A percentile compares a stretch with the other conserved stretches of the same genome.
Conservation (phyloP, 2,329 filamentous ascomycete genomes). For the Xylariales sp. region DNA sequence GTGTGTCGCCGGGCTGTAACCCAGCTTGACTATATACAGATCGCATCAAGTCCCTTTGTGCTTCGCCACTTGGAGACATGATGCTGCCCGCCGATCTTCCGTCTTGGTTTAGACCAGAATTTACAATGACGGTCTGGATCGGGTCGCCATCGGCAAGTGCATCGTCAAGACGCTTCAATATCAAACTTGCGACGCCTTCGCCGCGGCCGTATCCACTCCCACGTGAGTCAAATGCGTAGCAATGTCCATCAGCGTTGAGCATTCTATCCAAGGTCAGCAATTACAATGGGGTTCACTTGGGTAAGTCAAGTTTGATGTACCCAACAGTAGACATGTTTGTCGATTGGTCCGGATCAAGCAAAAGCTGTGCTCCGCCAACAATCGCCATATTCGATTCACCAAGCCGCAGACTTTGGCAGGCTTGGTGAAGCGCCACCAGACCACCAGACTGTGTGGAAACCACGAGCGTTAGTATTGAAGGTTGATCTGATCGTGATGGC, state of each 20-base stretch:
- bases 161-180: slow-evolving; percentile 60
- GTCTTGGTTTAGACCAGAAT: slow-evolving; percentile 34
- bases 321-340: slow-evolving; percentile 23
- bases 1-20: slow-evolving; percentile 10
- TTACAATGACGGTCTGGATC: slow-evolving; percentile 42
- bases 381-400: slow-evolving; percentile 32
- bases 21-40: slow-evolving; percentile 16
- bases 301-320: slow-evolving; percentile 45
- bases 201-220: slow-evolving; percentile 66
- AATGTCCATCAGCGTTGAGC: slow-evolving; percentile 40
- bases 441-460: slow-evolving; percentile 9
- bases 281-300: slow-evolving; percentile 14
- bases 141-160: slow-evolving; percentile 61
- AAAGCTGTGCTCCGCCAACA: slow-evolving; percentile 29
- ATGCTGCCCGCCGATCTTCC: slow-evolving; percentile 52
- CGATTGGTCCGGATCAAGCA: slow-evolving; percentile 35
- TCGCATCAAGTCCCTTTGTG: slow-evolving; percentile 29
- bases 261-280: slow-evolving; percentile 12
- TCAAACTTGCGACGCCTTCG: slow-evolving; percentile 59
- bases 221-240: slow-evolving; percentile 52
- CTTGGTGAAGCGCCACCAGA: slow-evolving; percentile 30
- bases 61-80: slow-evolving; percentile 53
- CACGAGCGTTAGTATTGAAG: neutral
- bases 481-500: neutral
- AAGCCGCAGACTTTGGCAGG: slow-evolving; percentile 21